Percentiles rank a stretch among this genome's conserved stretches.
Evolutionary conservation across 139 green algal species (phyloP).

Genomic region (Chlorella sp.): DNA sequence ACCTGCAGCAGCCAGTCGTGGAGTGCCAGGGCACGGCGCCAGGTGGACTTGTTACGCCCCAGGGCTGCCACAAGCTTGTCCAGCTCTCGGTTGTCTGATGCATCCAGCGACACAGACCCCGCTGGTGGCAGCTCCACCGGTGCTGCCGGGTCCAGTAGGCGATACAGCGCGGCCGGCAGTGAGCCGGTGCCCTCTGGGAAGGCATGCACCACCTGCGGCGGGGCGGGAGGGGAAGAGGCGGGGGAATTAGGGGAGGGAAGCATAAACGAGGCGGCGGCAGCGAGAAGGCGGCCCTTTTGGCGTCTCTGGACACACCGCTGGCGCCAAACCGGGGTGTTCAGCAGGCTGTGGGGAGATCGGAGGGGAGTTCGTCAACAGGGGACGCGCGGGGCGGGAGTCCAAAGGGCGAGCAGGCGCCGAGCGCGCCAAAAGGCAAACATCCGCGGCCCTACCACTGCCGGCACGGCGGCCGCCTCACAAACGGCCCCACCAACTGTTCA

Average conservation of each 20-base stretch:
- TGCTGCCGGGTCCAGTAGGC: constrained; percentile 54
- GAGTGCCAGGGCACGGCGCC: constrained; percentile 76
- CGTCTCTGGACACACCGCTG: neutral
- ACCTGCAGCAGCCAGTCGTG: constrained; percentile 78
- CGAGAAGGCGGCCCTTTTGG: neutral
- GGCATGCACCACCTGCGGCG: constrained; percentile 21
- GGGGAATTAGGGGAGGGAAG: neutral
- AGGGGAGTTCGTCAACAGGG: neutral
- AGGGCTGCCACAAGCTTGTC: constrained; percentile 84
- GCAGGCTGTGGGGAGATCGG: neutral
- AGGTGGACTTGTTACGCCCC: constrained; percentile 78
- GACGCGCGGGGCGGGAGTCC: neutral
- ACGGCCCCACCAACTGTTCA: neutral
- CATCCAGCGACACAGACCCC: constrained; percentile 10
- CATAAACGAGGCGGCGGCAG: neutral
- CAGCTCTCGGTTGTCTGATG: constrained; percentile 80
- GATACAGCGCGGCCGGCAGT: constrained; percentile 59
- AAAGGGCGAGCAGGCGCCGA: neutral
- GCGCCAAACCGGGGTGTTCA: neutral
- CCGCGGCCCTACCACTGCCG: neutral
- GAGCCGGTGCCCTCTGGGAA: constrained; percentile 47
- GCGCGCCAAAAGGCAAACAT: neutral
- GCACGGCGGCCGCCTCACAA: neutral
- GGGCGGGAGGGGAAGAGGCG: neutral
- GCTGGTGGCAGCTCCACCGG: constrained; percentile 55